Evolutionary conservation across 805 yeast species (phyloP).

Genomic region (Komagataella kurtzmanii): DNA sequence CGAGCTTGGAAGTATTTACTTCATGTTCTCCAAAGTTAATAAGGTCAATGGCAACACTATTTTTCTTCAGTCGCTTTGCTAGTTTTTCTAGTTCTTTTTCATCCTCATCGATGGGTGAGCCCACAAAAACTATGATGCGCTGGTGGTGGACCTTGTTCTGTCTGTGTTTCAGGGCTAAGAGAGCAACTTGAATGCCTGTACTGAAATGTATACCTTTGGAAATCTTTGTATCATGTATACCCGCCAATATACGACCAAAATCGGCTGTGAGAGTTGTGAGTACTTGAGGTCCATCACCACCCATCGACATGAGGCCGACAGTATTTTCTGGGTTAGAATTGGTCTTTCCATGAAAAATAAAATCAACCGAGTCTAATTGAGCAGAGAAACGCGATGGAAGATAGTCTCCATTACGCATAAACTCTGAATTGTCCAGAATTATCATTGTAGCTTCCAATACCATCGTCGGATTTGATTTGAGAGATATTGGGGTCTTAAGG

Average conservation of each 20-base stretch:
- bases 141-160: constrained; percentile 89
- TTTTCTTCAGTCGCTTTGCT: constrained; percentile 89
- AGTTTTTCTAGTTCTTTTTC: constrained; percentile 66
- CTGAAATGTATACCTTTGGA: constrained; percentile 55
- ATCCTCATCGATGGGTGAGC: constrained; percentile 64
- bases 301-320: constrained; percentile 82
- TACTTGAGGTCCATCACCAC: constrained; percentile 81
- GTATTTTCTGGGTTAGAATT: constrained; percentile 88
- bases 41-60: constrained; percentile 79
- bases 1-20: constrained; percentile 63
- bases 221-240: constrained; percentile 68
- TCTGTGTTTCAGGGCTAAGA: constrained; percentile 87
- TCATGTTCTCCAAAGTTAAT: constrained; percentile 87
- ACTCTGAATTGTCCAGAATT: constrained; percentile 92
- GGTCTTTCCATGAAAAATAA: constrained; percentile 75
- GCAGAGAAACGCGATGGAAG: constrained; percentile 83
- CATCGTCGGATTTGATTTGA: constrained; percentile 29
- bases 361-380: constrained; percentile 79
- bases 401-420: constrained; percentile 91
- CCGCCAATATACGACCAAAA: constrained; percentile 73
- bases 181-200: constrained; percentile 87
- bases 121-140: constrained; percentile 81
- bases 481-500: not conserved
- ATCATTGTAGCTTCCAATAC: constrained; percentile 94
- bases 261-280: constrained; percentile 79